Evolutionary conservation across 2,329 filamentous ascomycete species (phyloP).

Genomic region (Neocatenulostroma microsporum): DNA sequence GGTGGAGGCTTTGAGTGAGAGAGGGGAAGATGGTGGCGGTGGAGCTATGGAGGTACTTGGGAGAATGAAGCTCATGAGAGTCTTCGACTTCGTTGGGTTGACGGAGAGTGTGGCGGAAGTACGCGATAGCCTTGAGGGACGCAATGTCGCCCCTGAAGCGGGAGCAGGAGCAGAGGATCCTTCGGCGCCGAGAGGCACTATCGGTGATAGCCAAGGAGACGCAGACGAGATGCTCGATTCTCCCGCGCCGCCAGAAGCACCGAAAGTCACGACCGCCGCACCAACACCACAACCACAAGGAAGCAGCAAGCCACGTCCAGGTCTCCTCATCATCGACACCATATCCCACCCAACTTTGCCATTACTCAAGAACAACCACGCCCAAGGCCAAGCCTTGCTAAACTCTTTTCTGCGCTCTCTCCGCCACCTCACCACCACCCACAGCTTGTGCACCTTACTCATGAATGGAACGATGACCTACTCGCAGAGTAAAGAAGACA

Average conservation of each 20-base stretch:
- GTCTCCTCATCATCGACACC: conserved; percentile 23
- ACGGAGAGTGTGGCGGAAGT: conserved; percentile 41
- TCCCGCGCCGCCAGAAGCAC: neutral
- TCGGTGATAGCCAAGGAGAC: conserved; percentile 28
- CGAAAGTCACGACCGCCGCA: no score
- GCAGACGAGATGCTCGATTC: conserved; percentile 34
- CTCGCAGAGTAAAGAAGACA: conserved; percentile 13
- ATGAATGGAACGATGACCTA: conserved; percentile 26
- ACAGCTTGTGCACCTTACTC: conserved; percentile 35
- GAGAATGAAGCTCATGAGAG: conserved; percentile 42
- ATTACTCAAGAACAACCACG: conserved; percentile 22
- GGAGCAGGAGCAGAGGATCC: no score
- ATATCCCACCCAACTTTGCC: conserved; percentile 21
- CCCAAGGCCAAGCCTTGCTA: conserved; percentile 34
- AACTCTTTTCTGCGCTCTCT: conserved; percentile 37
- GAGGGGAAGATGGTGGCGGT: conserved; percentile 5
- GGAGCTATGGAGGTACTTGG: conserved; percentile 33
- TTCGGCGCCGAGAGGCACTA: conserved; percentile 21
- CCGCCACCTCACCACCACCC: conserved; percentile 29
- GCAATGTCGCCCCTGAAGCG: neutral
- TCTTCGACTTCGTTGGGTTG: conserved; percentile 44
- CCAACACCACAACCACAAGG: no score
- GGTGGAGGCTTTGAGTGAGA: conserved; percentile 8
- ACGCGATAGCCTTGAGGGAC: conserved; percentile 26
- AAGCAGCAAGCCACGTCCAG: neutral